phyloP scores from a whole-genome alignment of 2,329 filamentous ascomycete genomes.

The Colletotrichum musae region DNA sequence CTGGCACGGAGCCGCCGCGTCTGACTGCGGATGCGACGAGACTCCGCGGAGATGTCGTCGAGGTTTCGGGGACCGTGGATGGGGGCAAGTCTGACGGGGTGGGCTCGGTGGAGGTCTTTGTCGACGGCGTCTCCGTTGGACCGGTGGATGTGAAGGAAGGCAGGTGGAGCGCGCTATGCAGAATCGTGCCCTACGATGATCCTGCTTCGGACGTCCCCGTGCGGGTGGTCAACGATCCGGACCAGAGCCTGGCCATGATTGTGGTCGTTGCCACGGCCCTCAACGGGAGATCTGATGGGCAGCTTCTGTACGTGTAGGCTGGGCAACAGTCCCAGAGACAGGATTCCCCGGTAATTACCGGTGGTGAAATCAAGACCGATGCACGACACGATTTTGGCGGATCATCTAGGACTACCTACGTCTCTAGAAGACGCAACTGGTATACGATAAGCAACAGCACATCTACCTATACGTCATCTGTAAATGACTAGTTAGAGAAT shows the following conservation, averaged over 20 bases:
- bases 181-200: neutral
- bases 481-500: too few relatives aligned
- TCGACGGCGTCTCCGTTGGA: constrained; percentile 8
- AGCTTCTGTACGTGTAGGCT: constrained; percentile 19
- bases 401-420: too few relatives aligned
- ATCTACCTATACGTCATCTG: too few relatives aligned
- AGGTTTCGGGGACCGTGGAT: constrained; percentile 5
- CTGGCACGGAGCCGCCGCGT: neutral
- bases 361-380: too few relatives aligned
- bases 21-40: neutral
- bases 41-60: neutral
- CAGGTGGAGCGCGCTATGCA: neutral
- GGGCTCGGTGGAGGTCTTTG: constrained; percentile 9
- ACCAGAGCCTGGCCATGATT: constrained; percentile 15
- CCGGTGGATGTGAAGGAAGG: neutral
- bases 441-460: too few relatives aligned
- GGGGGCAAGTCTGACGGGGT: neutral
- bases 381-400: too few relatives aligned
- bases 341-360: neutral
- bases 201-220: neutral
- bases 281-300: constrained; percentile 12
- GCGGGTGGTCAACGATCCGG: constrained; percentile 9
- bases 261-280: constrained; percentile 12
- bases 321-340: neutral
- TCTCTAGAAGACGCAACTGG: too few relatives aligned